Evolutionary conservation across 2,329 filamentous ascomycete species (phyloP), one percentile per base, ranked within the genome.

Genomic region (Colletotrichum sp.): DNA sequence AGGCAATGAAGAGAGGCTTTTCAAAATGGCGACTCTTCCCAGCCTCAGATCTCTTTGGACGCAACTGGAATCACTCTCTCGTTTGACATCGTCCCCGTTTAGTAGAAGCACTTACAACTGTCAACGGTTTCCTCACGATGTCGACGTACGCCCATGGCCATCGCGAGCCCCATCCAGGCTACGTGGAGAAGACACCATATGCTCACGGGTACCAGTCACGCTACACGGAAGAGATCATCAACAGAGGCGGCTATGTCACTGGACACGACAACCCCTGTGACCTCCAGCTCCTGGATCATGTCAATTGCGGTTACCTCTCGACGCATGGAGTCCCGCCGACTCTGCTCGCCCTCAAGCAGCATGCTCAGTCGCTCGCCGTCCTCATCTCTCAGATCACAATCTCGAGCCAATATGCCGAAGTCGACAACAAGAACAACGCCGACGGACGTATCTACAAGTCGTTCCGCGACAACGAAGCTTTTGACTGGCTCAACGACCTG

Each of bases 301-400:
- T 92, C 77, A 92, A 90, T 82, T 93, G 91, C 82, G 85, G 86
- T 73, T 92, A 91, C 78, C 83, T 92, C 52, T 92, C 90, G 4
- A 90, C 89, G 3, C 82, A 83, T 15, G 88, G 87, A 6, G 80
- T 84, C 7, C 83, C 90, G 5, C 90, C 90, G 2, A 92, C 90
- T 0, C 84, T 93, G n/a, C 82, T 89, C 2, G 85, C 89, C 2
- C 85, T 93, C 43, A 93, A 93, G 81, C 88, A 91, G 79, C 91
- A 93, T 77, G 89, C 90, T 0, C 91, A 92, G 70, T 88, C 89
- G n/a, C 86, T 93, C 18, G 83, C 85, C 39, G 85, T 88, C 16
- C 84, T 92, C 64, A 91, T 93, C 76, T 85, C 85, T 5, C 82
- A 84, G 57, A 81, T 92, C 13, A 85, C 84, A 4, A 84, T 89